Base-by-base conservation (phyloP, 108 stramenopile species). In the Cafeteria roenbergensis region DNA sequence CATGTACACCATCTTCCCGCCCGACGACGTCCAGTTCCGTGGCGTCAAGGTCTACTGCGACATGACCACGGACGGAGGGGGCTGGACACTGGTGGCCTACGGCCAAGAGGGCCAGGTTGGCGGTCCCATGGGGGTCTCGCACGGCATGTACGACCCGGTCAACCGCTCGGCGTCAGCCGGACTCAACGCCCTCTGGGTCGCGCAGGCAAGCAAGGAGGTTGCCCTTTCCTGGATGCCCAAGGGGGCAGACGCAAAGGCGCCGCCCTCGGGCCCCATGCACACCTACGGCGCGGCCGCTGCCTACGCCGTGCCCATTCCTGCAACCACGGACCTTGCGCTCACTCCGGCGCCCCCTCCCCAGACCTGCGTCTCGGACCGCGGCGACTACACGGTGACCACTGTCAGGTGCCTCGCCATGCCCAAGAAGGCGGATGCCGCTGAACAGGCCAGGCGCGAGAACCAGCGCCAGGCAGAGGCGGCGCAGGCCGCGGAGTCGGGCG, bases 41-140 rank as follows among this genome's bases (percentile, higher is more conserved):
- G 42, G 42, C 42, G 57, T 57, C 12, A 6, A 17, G 30, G 57
- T 57, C 12, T 57, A 12, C 57, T 57, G 57, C 57, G 57, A 57
- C 33, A 57, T 57, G 57, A 14, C 6, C 12, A 12, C 57, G 12
- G 57, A 57, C 17, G 57, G 57, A 17, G 57, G 57, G 12, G 57
- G 57, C 31, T 57, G 57, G 57, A 57, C 57, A 14, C 57, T 57
- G 42, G 17, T 48, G 12, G 42, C 12, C 12, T 48, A 17, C 12
- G 42, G 42, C 42, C 42, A 6, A 17, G 42, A 48, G 42, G 42
- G 42, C 42, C 6, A 17, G 12, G 17, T 48, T 17, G 42, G 42
- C 42, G 42, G 42, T 17, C 42, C 42, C 42, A 12, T 48, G 42
- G 42, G 42, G 6, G 12, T 48, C 12, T 48, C 42, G 12, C 12